Evolutionary conservation across 352 stramenopile genomes (phyloP), one percentile per base, ranked within the genome.

Genomic region (Globisporangium barbulae): DNA sequence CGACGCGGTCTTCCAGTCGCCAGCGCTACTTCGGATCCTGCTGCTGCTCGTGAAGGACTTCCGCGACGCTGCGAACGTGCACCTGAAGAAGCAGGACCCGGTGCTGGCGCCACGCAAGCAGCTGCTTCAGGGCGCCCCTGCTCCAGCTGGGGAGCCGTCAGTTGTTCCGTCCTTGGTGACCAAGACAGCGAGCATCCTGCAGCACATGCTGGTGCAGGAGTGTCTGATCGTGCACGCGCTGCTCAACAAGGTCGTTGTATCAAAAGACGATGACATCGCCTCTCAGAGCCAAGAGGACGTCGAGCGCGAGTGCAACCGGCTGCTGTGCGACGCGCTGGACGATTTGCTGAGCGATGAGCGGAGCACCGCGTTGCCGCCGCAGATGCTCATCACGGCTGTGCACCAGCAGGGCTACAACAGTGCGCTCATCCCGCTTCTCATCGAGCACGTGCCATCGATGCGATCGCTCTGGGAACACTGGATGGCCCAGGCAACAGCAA

Each of bases 151-250:
- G 12, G 25, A 52, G 35, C 33, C 53, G 2, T 30, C 41, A 9
- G 10, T 41, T 19, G 45, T 15, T 21, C 58, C 21, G 17, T 62
- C 48, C 12, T 45, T 62, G n/a, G 53, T 48, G 5, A 65, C 62
- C 9, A 76, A 69, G 3, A 65, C 73, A 55, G 52, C 69, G 5
- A 83, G 64, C 59, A 67, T 85, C 5, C 71, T 79, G 22, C 75
- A 88, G 28, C 79, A 81, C 39, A 56, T 76, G 25, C 68, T 87
- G 2, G 61, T 90, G 3, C 78, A 88, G 56, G 81, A 88, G 56
- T 90, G 78, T 39, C 62, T 90, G 35, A 60, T 88, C 31, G 60
- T 75, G 3, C 81, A 90, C 48, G 72, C 64, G 6, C 67, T 90
- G 60, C 58, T 90, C 0, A 72, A 66, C 42, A 62, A 60, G 13